Percentiles rank a stretch among this genome's conserved stretches.
Conservation (phyloP, 2,329 filamentous ascomycete species). For the Calcarisporium arbuscula region DNA sequence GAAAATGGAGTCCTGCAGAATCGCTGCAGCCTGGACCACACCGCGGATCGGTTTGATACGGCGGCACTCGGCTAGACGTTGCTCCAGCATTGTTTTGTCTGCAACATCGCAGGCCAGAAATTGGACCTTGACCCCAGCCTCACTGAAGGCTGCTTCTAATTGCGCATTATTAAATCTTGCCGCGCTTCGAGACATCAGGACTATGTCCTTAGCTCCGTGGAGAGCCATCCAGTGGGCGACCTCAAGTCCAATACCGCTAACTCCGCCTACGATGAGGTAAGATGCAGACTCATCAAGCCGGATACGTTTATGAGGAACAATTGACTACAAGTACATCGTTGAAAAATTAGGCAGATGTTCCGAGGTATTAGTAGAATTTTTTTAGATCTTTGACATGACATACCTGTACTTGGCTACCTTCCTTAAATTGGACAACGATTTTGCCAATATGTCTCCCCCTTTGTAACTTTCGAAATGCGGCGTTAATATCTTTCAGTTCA, state of each 20-base stretch:
- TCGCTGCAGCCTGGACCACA: not conserved
- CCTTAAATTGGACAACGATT: not conserved
- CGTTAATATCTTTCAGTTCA: not conserved
- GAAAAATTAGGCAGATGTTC: too few species aligned
- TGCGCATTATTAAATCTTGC: too few species aligned
- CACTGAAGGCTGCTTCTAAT: too few species aligned
- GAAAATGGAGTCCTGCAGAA: not conserved
- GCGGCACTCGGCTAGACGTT: too few species aligned
- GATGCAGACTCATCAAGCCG: not conserved
- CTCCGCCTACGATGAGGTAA: not conserved
- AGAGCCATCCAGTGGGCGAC: slow-evolving; percentile 1
- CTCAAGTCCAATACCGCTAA: slow-evolving; percentile 1
- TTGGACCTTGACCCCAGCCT: too few species aligned
- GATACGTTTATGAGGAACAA: not conserved
- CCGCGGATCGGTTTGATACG: too few species aligned
- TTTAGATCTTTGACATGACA: too few species aligned
- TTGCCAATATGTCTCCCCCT: not conserved
- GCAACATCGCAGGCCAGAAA: too few species aligned
- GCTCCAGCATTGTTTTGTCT: too few species aligned
- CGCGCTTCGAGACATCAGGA: slow-evolving; percentile 1
- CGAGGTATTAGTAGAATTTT: too few species aligned
- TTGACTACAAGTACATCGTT: not conserved
- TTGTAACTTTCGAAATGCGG: not conserved
- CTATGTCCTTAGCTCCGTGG: not conserved
- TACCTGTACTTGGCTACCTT: not conserved